A percentile compares a stretch with the other conserved stretches of the same genome.
These are phyloP conservation scores for Saccharomyces uvarum DNA, from an alignment of 1,139 yeast genomes.

Conservation along the genomic window DNA sequence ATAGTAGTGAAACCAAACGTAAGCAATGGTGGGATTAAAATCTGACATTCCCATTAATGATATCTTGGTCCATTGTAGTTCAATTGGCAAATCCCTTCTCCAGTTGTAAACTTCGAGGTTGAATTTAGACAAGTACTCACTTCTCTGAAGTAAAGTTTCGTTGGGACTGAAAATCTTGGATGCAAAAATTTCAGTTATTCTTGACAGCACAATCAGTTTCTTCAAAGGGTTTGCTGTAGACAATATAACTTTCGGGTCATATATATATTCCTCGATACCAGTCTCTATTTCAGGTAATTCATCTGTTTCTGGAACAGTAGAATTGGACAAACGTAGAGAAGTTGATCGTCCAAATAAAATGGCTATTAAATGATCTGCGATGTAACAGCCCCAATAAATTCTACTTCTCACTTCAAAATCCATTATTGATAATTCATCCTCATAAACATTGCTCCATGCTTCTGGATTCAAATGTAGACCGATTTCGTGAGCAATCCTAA, in stretches of 20 bases:
- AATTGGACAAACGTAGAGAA: slow-evolving; percentile 44
- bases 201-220: slow-evolving; percentile 44
- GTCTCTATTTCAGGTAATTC: slow-evolving; percentile 49
- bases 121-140: slow-evolving; percentile 33
- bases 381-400: slow-evolving; percentile 56
- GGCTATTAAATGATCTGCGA: slow-evolving; percentile 54
- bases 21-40: slow-evolving; percentile 43
- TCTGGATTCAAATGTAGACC: slow-evolving; percentile 55
- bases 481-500: slow-evolving; percentile 54
- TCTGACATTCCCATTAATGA: slow-evolving; percentile 36
- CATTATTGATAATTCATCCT: slow-evolving; percentile 24
- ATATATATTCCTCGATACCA: slow-evolving; percentile 39
- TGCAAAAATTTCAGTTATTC: slow-evolving; percentile 46
- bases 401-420: slow-evolving; percentile 50
- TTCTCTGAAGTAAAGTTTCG: slow-evolving; percentile 19
- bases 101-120: slow-evolving; percentile 43
- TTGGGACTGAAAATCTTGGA: slow-evolving; percentile 24
- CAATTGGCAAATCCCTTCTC: slow-evolving; percentile 40
- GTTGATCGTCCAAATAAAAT: slow-evolving; percentile 51
- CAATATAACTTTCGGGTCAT: slow-evolving; percentile 26
- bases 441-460: slow-evolving; percentile 38
- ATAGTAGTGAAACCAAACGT: slow-evolving; percentile 50
- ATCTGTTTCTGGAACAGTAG: slow-evolving; percentile 51
- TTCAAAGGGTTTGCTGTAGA: slow-evolving; percentile 40
- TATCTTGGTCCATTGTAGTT: slow-evolving; percentile 41